Evolutionary conservation across 2,329 filamentous ascomycete species (phyloP).

Genomic region (Pseudocercospora fijiensis): DNA sequence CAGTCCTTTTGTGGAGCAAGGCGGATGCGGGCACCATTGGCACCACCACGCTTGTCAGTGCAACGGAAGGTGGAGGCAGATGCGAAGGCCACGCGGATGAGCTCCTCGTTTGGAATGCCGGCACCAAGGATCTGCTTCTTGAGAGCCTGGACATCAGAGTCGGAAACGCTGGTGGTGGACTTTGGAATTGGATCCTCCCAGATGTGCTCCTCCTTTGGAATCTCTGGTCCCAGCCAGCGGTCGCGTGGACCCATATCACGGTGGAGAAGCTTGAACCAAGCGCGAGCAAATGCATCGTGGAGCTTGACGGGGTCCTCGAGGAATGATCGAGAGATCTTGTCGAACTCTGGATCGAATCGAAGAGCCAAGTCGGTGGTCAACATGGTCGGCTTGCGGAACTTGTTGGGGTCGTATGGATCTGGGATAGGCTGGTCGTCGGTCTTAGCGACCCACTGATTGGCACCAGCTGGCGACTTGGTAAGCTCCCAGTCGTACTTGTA

Average conservation of each 20-base stretch:
- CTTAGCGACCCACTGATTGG: constrained; percentile 75
- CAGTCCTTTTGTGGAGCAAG: constrained; percentile 70
- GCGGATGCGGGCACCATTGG: constrained; percentile 75
- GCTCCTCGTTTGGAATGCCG: constrained; percentile 60
- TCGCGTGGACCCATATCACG: constrained; percentile 72
- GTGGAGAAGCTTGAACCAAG: constrained; percentile 83
- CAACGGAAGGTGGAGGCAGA: constrained; percentile 71
- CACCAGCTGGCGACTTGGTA: constrained; percentile 71
- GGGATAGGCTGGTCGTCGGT: constrained; percentile 66
- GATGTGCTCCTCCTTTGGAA: constrained; percentile 65
- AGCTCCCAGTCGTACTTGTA: constrained; percentile 78
- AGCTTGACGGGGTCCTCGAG: constrained; percentile 67
- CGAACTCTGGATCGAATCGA: constrained; percentile 68
- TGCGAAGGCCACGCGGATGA: constrained; percentile 67
- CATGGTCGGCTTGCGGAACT: constrained; percentile 76
- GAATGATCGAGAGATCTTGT: constrained; percentile 73
- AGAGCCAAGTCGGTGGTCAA: constrained; percentile 72
- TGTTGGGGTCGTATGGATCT: constrained; percentile 66
- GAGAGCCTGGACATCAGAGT: constrained; percentile 61
- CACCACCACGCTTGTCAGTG: constrained; percentile 77
- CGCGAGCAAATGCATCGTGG: constrained; percentile 66
- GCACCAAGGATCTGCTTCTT: constrained; percentile 67
- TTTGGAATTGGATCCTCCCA: constrained; percentile 75
- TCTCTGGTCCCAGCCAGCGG: constrained; percentile 72
- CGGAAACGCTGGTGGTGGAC: constrained; percentile 56